Percentiles rank a stretch among this genome's conserved stretches.
phyloP scores from a whole-genome alignment of 495 filamentous ascomycete genomes.

The Evansstolkia leycettana region DNA sequence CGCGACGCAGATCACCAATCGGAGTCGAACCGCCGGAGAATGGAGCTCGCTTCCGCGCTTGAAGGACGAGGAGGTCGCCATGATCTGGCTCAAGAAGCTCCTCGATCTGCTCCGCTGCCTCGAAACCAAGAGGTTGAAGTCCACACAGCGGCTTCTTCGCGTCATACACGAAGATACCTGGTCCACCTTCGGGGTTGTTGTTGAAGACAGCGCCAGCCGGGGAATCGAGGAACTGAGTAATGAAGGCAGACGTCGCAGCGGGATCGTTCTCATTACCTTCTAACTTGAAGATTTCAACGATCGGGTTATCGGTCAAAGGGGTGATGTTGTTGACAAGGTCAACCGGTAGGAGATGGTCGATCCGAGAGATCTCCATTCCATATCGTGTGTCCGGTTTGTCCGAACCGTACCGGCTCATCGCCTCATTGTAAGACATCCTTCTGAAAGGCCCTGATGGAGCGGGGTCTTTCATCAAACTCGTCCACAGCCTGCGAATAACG shows the following conservation, averaged over 20 bases:
- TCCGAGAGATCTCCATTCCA: conserved; percentile 44
- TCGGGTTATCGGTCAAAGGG: conserved; percentile 39
- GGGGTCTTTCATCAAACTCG: conserved; percentile 26
- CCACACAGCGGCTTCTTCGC: conserved; percentile 57
- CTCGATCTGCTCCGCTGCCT: conserved; percentile 48
- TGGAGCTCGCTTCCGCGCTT: conserved; percentile 55
- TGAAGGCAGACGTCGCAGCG: conserved; percentile 41
- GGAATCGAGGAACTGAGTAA: conserved; percentile 54
- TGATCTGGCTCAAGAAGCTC: conserved; percentile 42
- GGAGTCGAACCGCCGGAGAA: conserved; percentile 58
- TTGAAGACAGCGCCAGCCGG: conserved; percentile 48
- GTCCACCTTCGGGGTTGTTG: conserved; percentile 54
- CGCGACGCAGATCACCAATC: conserved; percentile 64
- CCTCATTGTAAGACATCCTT: conserved; percentile 58
- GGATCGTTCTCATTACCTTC: conserved; percentile 33
- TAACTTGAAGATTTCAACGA: conserved; percentile 63
- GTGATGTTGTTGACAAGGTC: conserved; percentile 65
- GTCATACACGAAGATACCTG: conserved; percentile 65
- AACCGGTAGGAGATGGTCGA: conserved; percentile 50
- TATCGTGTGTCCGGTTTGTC: conserved; percentile 86
- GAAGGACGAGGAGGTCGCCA: conserved; percentile 67
- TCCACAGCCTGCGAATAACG: conserved; percentile 49
- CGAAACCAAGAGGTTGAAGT: conserved; percentile 62
- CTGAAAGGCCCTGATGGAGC: conserved; percentile 37
- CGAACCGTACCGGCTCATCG: conserved; percentile 70